phyloP scores from a whole-genome alignment of 2,329 filamentous ascomycete genomes.

The Bipolaris bicolor region DNA sequence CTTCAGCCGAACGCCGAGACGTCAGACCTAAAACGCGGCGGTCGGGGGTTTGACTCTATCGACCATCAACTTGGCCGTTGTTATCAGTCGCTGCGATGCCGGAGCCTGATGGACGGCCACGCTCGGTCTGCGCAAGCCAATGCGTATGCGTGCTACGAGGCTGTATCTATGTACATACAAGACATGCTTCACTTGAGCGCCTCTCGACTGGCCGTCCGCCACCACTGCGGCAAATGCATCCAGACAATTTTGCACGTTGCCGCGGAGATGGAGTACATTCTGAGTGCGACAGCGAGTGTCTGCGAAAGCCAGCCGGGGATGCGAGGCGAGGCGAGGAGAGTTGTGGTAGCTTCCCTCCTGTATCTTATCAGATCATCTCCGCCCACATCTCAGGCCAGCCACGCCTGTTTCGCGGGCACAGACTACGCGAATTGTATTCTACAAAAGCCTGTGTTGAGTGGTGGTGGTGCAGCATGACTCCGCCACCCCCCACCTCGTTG shows the following conservation, averaged over 20 bases:
- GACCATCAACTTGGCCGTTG: slow-evolving; percentile 6
- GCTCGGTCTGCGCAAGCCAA: not conserved
- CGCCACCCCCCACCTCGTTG: slow-evolving; percentile 6
- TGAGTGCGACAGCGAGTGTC: slow-evolving; percentile 21
- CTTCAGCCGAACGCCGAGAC: slow-evolving; percentile 37
- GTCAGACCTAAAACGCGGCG: slow-evolving; percentile 23
- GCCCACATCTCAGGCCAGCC: slow-evolving; percentile 11
- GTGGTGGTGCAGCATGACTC: slow-evolving; percentile 3
- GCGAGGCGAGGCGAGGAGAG: slow-evolving; percentile 23
- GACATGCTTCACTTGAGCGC: not conserved
- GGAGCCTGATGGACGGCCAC: not conserved
- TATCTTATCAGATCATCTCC: slow-evolving; percentile 43
- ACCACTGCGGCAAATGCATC: slow-evolving; percentile 1
- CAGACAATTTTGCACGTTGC: not conserved
- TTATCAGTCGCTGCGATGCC: slow-evolving; percentile 16
- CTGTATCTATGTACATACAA: not conserved
- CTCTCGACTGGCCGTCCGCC: not conserved
- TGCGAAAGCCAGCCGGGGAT: slow-evolving; percentile 18
- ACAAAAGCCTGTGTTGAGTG: slow-evolving; percentile 5
- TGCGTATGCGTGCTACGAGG: not conserved
- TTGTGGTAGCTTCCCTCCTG: slow-evolving; percentile 12
- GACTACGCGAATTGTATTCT: not conserved
- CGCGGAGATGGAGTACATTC: slow-evolving; percentile 22
- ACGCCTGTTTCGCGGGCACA: not conserved
- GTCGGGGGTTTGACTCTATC: slow-evolving; percentile 9